Percentiles rank a stretch among this genome's conserved stretches.
These are phyloP conservation scores for Aspergillus candidus DNA, from an alignment of 2,329 filamentous ascomycete genomes.

Conservation along the genomic window DNA sequence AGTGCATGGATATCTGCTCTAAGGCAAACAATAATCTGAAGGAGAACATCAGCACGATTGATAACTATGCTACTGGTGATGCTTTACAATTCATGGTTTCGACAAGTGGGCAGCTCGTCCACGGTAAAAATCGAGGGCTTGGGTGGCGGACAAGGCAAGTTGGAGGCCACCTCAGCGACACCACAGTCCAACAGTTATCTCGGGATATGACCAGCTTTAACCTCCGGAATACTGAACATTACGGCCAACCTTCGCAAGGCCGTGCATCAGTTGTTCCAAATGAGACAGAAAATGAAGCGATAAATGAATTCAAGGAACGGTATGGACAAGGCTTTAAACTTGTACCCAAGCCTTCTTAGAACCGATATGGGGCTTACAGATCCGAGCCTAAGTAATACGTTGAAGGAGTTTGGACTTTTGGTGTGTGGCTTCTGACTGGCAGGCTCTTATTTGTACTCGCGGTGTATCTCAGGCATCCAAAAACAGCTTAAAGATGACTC, in stretches of 20 bases:
- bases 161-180: slow-evolving; percentile 27
- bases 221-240: slow-evolving; percentile 11
- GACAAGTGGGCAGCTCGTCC: slow-evolving; percentile 27
- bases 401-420: no score
- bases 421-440: no score
- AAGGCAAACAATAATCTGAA: slow-evolving; percentile 22
- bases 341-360: slow-evolving; percentile 1
- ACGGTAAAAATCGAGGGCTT: slow-evolving; percentile 27
- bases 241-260: slow-evolving; percentile 6
- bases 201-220: slow-evolving; percentile 23
- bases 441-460: no score
- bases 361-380: no score
- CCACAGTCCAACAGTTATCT: slow-evolving; percentile 27
- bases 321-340: slow-evolving; percentile 20
- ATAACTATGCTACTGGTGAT: slow-evolving; percentile 32
- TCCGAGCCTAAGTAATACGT: no score
- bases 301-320: slow-evolving; percentile 19
- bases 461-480: no score
- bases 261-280: slow-evolving; percentile 3
- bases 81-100: slow-evolving; percentile 36
- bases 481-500: no score
- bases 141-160: slow-evolving; percentile 31
- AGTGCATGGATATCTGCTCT: slow-evolving; percentile 31
- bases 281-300: slow-evolving; percentile 5
- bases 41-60: slow-evolving; percentile 29